A percentile compares a stretch with the other conserved stretches of the same genome.
Conservation (phyloP, 345 rosid genomes). For the Salix purpurea region DNA sequence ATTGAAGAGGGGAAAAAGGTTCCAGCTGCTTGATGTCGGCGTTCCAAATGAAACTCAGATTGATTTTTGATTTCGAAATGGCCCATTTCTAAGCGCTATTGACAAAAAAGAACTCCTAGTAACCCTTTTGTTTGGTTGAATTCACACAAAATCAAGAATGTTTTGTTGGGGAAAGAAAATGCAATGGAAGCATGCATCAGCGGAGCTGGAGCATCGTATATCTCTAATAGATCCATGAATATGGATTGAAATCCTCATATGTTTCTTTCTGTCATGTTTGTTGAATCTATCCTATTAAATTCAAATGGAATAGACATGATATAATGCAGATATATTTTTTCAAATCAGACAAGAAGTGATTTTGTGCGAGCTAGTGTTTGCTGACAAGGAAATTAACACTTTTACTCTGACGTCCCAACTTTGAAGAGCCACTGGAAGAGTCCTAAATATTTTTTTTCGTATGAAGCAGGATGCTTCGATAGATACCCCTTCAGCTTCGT, state of each 20-base stretch:
- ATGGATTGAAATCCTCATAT: neutral
- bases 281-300: no score
- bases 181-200: neutral
- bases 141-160: neutral
- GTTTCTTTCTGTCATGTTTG: no score
- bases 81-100: neutral
- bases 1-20: constrained; percentile 93
- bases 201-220: neutral
- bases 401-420: neutral
- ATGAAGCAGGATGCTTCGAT: no score
- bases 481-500: no score
- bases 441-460: neutral
- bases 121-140: neutral
- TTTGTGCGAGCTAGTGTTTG: neutral
- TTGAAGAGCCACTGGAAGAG: neutral
- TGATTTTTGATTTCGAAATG: neutral
- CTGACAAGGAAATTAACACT: neutral
- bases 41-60: neutral
- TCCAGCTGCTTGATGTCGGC: constrained; percentile 54
- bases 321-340: no score
- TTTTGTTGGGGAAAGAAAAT: neutral
- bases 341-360: neutral
- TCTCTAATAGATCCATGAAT: neutral
- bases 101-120: neutral
- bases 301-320: no score